These are phyloP conservation scores for Metschnikowia dekortorum DNA, from an alignment of 805 yeast species.

Conservation along the genomic window DNA sequence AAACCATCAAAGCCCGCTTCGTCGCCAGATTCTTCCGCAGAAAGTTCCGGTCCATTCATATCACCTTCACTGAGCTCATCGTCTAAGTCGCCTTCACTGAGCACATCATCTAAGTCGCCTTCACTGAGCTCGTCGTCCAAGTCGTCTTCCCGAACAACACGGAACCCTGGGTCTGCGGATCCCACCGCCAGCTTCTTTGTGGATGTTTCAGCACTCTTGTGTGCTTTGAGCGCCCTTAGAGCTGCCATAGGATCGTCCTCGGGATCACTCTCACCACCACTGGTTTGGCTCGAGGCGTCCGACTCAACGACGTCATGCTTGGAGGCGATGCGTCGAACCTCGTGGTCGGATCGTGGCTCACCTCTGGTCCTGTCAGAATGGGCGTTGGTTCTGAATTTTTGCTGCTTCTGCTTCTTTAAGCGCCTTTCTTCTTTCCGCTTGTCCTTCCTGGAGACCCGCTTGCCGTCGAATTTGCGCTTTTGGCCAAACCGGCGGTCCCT, in stretches of 20 bases:
- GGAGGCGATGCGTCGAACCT: not conserved
- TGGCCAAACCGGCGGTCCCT: constrained; percentile 27
- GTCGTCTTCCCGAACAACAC: constrained; percentile 17
- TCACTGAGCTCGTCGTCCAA: constrained; percentile 20
- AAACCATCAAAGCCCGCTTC: constrained; percentile 1
- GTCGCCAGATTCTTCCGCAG: not conserved
- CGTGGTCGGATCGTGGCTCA: not conserved
- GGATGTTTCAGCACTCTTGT: constrained; percentile 5
- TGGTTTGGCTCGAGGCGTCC: not conserved
- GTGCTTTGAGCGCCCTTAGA: constrained; percentile 17
- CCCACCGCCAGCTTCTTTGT: not conserved
- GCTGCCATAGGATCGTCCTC: constrained; percentile 15
- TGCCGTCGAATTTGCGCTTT: constrained; percentile 22
- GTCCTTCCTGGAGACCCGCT: constrained; percentile 28
- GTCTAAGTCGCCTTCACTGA: constrained; percentile 16
- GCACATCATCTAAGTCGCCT: constrained; percentile 1
- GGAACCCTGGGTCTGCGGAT: not conserved
- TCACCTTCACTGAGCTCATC: constrained; percentile 19
- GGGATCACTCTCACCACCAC: constrained; percentile 15
- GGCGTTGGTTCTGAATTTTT: not conserved
- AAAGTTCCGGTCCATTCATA: not conserved
- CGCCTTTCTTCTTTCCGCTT: constrained; percentile 32
- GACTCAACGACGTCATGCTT: too few species aligned
- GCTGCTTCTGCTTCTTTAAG: constrained; percentile 27
- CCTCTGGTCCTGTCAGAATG: not conserved